phyloP scores from a whole-genome alignment of 805 yeast genomes.

The Lipomyces yamanashiensis region DNA sequence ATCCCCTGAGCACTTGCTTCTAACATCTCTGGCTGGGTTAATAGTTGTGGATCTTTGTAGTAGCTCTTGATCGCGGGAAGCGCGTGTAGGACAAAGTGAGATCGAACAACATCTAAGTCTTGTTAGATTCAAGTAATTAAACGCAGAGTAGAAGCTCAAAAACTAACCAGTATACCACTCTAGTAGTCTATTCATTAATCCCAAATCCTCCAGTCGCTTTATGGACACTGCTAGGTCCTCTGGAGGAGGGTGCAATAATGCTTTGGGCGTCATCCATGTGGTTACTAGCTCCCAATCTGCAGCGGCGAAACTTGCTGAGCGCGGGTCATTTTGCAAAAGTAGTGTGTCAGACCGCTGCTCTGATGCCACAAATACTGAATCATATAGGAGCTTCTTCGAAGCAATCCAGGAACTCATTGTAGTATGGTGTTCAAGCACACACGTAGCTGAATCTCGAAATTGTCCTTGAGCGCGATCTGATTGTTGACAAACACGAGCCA shows the following conservation, averaged over 20 bases:
- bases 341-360: constrained; percentile 16
- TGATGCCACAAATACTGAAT: constrained; percentile 25
- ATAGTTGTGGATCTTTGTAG: background rate
- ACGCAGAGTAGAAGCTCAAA: background rate
- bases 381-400: constrained; percentile 13
- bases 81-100: constrained; percentile 31
- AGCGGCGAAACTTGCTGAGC: background rate
- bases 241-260: constrained; percentile 27
- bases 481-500: constrained; percentile 11
- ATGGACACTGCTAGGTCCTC: constrained; percentile 4
- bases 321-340: constrained; percentile 6
- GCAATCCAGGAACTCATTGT: constrained; percentile 6
- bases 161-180: constrained; percentile 35
- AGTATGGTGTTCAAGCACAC: background rate
- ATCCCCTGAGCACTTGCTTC: constrained; percentile 1
- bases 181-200: constrained; percentile 16
- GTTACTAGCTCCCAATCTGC: constrained; percentile 29
- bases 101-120: constrained; percentile 25
- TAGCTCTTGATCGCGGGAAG: constrained; percentile 25
- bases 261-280: constrained; percentile 31
- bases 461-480: background rate
- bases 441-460: background rate
- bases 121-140: background rate
- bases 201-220: constrained; percentile 2
- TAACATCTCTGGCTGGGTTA: background rate